Evolutionary conservation across 169 alveolate genomes (phyloP), one percentile per base, ranked within the genome.

Genomic region (Blepharisma undulans): DNA sequence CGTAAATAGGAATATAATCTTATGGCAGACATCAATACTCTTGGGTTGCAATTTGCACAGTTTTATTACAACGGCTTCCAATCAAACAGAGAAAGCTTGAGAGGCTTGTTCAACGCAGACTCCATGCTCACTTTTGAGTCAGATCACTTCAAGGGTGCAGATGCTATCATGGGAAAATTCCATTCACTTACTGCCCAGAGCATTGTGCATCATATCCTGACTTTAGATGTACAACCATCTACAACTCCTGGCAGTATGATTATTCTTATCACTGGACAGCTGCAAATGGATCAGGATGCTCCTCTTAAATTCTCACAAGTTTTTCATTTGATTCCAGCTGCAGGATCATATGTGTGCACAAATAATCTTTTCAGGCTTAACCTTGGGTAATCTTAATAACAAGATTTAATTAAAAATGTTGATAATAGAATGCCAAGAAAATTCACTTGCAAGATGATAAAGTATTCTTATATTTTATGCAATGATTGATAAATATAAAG

Each of bases 81-180:
- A 29, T 72, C 84, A 10, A 86, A 89, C 85, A 91, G 96, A 85
- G 92, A 66, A n/a, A 93, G 92, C n/a, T 91, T 94, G 22, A 82
- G 93, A 22, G 91, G 90, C 78, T 95, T 97, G 81, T 97, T 96
- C 94, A 96, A 95, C 80, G 97, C 94, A 72, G 97, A 97, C 88
- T 96, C 98, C 84, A 97, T 97, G 97, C 94, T 97, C 85, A 97
- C 98, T 3, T 97, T 97, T 87, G 99, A 97, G 86, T 95, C 97
- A 79, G 97, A 94, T 61, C 92, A 87, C 8, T 89, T 91, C 89
- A 84, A 89, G 76, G 99, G 99, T 8, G 96, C 90, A 74, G 92
- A 94, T 19, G 95, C 94, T 86, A 97, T 97, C 59, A 85, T 97
- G 85, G 97, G 93, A 90, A 97, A 97, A 91, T 91, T 97, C 32